phyloP scores from a whole-genome alignment of 2,329 filamentous ascomycete genomes.

The Alternaria dauci region DNA sequence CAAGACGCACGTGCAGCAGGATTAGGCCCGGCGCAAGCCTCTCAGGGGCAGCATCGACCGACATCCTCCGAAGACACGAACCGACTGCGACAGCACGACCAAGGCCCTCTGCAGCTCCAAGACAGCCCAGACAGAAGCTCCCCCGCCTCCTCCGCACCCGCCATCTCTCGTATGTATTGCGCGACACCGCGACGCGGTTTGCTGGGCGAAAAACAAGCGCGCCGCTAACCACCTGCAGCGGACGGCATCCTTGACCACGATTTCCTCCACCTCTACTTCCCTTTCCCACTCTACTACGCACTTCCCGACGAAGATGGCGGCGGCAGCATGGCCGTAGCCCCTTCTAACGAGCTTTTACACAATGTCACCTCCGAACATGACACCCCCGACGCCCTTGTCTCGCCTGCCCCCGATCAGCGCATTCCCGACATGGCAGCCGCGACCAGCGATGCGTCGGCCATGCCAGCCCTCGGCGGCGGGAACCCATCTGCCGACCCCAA shows the following conservation, averaged over 20 bases:
- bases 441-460: constrained; percentile 32
- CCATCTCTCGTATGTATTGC: constrained; percentile 15
- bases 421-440: constrained; percentile 41
- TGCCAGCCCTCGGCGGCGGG: constrained; percentile 14
- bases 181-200: constrained; percentile 10
- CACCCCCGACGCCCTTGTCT: constrained; percentile 25
- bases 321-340: constrained; percentile 45
- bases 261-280: constrained; percentile 10
- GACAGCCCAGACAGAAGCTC: background rate
- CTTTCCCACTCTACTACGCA: constrained; percentile 4
- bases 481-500: constrained; percentile 25
- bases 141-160: background rate
- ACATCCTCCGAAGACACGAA: constrained; percentile 11
- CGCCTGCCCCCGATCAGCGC: constrained; percentile 29
- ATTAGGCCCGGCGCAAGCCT: constrained; percentile 20
- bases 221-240: constrained; percentile 33
- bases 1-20: constrained; percentile 18
- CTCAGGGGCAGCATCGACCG: constrained; percentile 13
- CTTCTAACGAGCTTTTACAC: constrained; percentile 29
- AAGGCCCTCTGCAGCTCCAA: background rate
- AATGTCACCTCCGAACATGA: constrained; percentile 38
- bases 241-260: constrained; percentile 10
- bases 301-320: constrained; percentile 36
- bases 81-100: constrained; percentile 16
- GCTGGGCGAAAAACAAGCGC: constrained; percentile 13